Evolutionary conservation across 257 asterid genomes (phyloP), one percentile per base, ranked within the genome.

Genomic region (Jaltomata sinuosa): DNA sequence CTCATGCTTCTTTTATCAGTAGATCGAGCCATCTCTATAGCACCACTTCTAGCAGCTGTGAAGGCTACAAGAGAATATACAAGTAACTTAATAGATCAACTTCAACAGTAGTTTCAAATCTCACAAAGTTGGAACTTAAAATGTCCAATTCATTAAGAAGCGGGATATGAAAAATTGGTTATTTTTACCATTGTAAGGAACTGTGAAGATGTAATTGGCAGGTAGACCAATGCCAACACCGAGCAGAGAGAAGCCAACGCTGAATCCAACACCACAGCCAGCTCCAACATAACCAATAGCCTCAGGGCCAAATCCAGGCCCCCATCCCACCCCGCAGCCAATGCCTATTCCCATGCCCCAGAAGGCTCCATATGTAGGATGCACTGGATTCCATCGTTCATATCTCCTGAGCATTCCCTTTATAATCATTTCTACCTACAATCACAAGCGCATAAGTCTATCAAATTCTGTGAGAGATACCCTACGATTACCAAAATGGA

Each of bases 271-370:
- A 42, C 99, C 99, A 88, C 99, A 96, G 77, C 99, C 99, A 18
- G 99, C 92, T 68, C 98, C 99, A 83, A 94, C 99, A 68, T 92
- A 93, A 69, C 99, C 99, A 84, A 93, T 49, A 31, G 89, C 99
- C 89, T 96, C 99, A 55, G 92, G 99, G 85, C 99, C 99, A 84
- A 93, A 94, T 14, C 99, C 99, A 27, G 99, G 98, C 6, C 99
- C 99, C 99, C 99, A 96, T 57, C 99, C 99, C 68, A 96, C 92
- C 40, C 99, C 99, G 62, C 98, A 96, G 67, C 99, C 99, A 84
- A 96, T 69, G 83, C 99, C 99, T 84, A 94, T 49, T 81, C 98
- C 99, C 49, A 94, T 87, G 4, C 99, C 99, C 99, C 99, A 96
- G 85, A 94, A 96, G 79, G 99, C 93, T 80, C 99, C 99, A 4